Base-by-base conservation (phyloP, 2,329 filamentous ascomycete species). In the Neocatenulostroma microsporum region DNA sequence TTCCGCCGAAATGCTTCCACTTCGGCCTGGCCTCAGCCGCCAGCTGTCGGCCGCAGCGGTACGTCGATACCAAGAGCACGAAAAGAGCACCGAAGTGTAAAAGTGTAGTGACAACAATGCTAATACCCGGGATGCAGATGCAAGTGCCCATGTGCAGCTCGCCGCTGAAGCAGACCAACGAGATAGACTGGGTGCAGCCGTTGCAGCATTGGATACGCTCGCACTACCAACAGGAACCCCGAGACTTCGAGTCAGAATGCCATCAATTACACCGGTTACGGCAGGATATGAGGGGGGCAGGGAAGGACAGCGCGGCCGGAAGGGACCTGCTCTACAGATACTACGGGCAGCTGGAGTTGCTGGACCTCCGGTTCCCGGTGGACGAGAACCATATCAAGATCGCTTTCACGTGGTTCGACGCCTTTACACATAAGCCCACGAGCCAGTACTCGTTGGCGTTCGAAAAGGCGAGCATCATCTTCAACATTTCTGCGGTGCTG, bases 321-420 rank as follows among this genome's bases (percentile, higher is more conserved):
- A 72, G 91, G 55, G 91, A 98, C 62, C 72, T 98, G 56, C 69
- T 98, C 34, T 98, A 98, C 62, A 77, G 91, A 59, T 98, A 98
- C 66, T 98, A 98, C 60, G 91, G 89, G 26, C 91, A 98, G 67
- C 75, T 98, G 41, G 91, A 98, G 67, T 72, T 98, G 35, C 69
- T 98, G 45, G 91, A 98, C 62, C 67, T 98, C 54, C 76, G 91
- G 43, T 98, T 98, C 57, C 93, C 93, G 0, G 87, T 98, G 30
- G 91, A 98, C 53, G 91, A 98, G 68, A 91, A 94, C 57, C 89
- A 98, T 58, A 96, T 98, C 68, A 96, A 96, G 68, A 94, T 98
- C 55, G 85, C 84, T 6, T 98, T 98, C 60, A 96, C 89, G 47
- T 98, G 91, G 91, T 96, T 93, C 66, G 91, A 98, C 62, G 91